A percentile compares a stretch with the other conserved stretches of the same genome.
Conservation (phyloP, 768 basidiomycete genomes). For the Naematelia aurantialba region DNA sequence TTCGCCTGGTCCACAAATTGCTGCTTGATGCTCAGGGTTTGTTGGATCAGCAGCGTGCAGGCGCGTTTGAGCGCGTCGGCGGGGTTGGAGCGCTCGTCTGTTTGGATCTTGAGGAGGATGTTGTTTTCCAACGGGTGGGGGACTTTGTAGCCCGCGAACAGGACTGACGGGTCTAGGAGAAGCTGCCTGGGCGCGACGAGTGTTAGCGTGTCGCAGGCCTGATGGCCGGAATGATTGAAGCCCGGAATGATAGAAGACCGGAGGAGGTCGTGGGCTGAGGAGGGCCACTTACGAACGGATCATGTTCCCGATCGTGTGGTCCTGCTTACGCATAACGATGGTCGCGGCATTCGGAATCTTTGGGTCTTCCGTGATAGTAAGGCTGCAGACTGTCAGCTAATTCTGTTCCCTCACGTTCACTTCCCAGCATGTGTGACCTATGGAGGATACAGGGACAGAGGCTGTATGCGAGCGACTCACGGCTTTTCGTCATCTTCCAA, state of each 20-base stretch:
- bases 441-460: background rate
- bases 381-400: conserved; percentile 56
- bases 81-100: conserved; percentile 80
- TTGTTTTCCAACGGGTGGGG: conserved; percentile 93
- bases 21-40: conserved; percentile 51
- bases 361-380: conserved; percentile 89
- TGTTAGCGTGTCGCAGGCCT: background rate
- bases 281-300: conserved; percentile 64
- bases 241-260: conserved; percentile 5
- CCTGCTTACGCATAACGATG: conserved; percentile 89
- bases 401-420: no score
- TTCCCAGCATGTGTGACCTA: no score
- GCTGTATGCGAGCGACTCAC: conserved; percentile 58
- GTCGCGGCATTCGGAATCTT: conserved; percentile 98
- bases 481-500: conserved; percentile 88
- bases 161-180: conserved; percentile 75
- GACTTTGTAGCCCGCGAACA: conserved; percentile 97
- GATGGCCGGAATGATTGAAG: background rate
- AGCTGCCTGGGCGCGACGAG: conserved; percentile 66
- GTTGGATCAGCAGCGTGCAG: conserved; percentile 72
- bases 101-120: conserved; percentile 93
- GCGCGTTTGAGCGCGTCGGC: conserved; percentile 77
- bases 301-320: conserved; percentile 95
- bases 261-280: background rate
- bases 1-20: conserved; percentile 51